Conservation (phyloP, 331 rosid genomes). For the Cydonia oblonga region DNA sequence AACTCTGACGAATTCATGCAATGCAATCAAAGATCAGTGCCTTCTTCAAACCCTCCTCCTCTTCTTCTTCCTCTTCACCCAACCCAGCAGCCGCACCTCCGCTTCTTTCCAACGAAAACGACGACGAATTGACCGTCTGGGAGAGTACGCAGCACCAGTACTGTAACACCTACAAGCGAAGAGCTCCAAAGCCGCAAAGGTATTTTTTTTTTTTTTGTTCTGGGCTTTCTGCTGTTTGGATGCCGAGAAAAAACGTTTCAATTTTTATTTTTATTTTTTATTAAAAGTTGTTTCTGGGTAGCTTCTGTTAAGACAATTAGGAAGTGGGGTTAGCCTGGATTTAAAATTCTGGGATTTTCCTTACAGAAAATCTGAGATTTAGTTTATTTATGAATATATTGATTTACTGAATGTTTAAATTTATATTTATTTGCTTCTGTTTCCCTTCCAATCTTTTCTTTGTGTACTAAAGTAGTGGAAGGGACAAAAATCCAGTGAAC, state of each 20-base stretch:
- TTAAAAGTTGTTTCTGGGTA: neutral
- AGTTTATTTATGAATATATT: no score
- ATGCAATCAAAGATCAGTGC: slow-evolving; percentile 66
- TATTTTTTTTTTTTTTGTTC: neutral
- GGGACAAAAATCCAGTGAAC: neutral
- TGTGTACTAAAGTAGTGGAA: neutral
- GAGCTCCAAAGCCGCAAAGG: slow-evolving; percentile 25
- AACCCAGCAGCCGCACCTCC: slow-evolving; percentile 12
- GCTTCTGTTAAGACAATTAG: neutral
- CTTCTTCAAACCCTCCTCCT: slow-evolving; percentile 45
- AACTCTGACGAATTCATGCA: slow-evolving; percentile 18
- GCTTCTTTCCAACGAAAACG: neutral
- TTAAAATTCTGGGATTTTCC: neutral
- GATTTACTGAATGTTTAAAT: no score
- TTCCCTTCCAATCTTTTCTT: neutral
- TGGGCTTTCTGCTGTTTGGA: neutral
- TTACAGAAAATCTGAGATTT: neutral
- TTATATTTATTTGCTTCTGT: no score
- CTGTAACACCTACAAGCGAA: slow-evolving; percentile 35
- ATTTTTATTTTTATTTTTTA: neutral
- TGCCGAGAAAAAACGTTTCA: neutral
- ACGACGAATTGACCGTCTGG: slow-evolving; percentile 43
- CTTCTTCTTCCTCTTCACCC: slow-evolving; percentile 16
- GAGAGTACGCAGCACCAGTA: slow-evolving; percentile 34
- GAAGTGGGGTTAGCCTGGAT: neutral